Evolutionary conservation across 257 asterid species (phyloP).

Genomic region (Parsonsia alboflavescens): DNA sequence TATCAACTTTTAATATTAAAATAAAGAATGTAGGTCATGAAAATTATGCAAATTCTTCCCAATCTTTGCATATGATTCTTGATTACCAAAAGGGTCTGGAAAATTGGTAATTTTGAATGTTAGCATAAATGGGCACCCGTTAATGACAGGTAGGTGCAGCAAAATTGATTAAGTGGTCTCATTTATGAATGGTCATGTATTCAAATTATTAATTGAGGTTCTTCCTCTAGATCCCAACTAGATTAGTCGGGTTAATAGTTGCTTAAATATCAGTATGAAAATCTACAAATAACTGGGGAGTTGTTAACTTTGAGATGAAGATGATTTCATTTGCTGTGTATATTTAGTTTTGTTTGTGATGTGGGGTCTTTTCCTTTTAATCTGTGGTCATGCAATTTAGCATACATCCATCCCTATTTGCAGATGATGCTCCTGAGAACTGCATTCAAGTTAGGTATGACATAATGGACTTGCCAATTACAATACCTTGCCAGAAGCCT

Average conservation of each 20-base stretch:
- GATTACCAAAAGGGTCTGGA: too few relatives aligned
- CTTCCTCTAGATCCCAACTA: too few relatives aligned
- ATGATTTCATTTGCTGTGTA: neutral
- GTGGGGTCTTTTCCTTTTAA: neutral
- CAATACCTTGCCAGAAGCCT: slow-evolving; percentile 86
- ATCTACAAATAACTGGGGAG: neutral
- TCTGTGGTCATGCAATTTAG: neutral
- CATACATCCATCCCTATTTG: slow-evolving; percentile 3
- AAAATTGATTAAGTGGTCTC: too few relatives aligned
- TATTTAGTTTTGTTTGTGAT: neutral
- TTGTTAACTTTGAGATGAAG: neutral
- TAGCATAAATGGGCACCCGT: neutral
- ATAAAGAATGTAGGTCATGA: slow-evolving; percentile 1
- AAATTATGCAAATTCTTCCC: neutral
- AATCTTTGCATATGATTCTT: neutral
- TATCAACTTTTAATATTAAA: neutral
- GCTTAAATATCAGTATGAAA: too few relatives aligned
- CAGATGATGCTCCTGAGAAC: slow-evolving; percentile 66
- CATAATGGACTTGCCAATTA: slow-evolving; percentile 75
- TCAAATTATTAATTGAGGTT: too few relatives aligned
- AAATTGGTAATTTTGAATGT: neutral
- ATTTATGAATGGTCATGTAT: too few relatives aligned
- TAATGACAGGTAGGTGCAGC: too few relatives aligned
- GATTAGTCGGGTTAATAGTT: too few relatives aligned
- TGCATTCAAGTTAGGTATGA: slow-evolving; percentile 71